Percentiles rank a stretch among this genome's conserved stretches.
These are phyloP conservation scores for Pholiota adiposa DNA, from an alignment of 1,284 basidiomycete genomes.

Conservation along the genomic window DNA sequence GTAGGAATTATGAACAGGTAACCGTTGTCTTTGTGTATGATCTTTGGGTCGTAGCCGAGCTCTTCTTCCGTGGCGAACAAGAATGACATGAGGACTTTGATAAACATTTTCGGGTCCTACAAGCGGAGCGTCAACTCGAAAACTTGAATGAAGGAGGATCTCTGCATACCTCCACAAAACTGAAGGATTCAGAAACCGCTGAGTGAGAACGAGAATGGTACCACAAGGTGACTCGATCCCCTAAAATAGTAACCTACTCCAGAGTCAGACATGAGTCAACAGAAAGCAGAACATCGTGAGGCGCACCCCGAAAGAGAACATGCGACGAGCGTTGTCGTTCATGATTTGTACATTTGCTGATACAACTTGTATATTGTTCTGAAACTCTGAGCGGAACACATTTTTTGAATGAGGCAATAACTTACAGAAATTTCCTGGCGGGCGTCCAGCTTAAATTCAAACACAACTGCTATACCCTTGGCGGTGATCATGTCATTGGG, in stretches of 20 bases:
- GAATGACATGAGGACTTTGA: constrained; percentile 2
- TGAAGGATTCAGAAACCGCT: constrained; percentile 11
- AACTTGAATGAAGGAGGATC: background rate
- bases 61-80: constrained; percentile 7
- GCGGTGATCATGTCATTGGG: background rate
- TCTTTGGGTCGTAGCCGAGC: constrained; percentile 8
- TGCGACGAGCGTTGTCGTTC: constrained; percentile 1
- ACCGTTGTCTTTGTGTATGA: background rate
- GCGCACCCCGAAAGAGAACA: background rate
- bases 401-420: background rate
- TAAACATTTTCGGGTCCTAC: constrained; percentile 1
- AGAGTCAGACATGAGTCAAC: background rate
- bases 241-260: background rate
- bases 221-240: constrained; percentile 9
- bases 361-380: background rate
- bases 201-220: constrained; percentile 20
- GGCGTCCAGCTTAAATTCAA: background rate
- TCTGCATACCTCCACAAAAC: constrained; percentile 5
- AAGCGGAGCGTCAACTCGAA: background rate
- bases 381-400: background rate
- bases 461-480: background rate
- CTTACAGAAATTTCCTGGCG: background rate
- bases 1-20: background rate
- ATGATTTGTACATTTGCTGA: background rate
- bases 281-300: background rate